phyloP scores from a whole-genome alignment of 1,284 basidiomycete genomes.

The Cutaneotrichosporon cavernicola region DNA sequence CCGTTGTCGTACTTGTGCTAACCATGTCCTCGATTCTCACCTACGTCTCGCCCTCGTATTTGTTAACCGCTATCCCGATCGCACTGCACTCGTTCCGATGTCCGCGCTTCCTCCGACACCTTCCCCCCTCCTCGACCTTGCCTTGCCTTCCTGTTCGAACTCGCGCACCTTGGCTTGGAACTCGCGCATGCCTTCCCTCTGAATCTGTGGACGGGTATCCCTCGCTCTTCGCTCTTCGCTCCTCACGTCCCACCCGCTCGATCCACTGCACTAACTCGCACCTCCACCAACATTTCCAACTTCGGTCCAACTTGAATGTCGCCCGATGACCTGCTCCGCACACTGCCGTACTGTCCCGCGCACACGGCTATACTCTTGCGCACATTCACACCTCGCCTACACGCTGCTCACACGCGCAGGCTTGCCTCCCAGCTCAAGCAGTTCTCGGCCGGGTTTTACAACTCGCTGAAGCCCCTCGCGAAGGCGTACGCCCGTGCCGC shows the following conservation, averaged over 20 bases:
- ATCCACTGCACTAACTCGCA: no score
- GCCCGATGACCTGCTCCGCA: no score
- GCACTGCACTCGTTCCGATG: background rate
- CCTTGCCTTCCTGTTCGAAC: background rate
- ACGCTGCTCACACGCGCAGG: slow-evolving; percentile 22
- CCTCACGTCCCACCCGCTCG: slow-evolving; percentile 44
- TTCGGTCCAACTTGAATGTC: no score
- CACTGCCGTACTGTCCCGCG: no score
- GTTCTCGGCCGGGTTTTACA: slow-evolving; percentile 58
- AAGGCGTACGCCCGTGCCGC: slow-evolving; percentile 77
- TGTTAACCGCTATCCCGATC: background rate
- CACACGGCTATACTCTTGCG: no score
- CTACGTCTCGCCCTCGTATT: background rate
- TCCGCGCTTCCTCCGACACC: background rate
- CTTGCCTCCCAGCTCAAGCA: slow-evolving; percentile 74
- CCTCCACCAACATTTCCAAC: no score
- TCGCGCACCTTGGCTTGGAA: no score
- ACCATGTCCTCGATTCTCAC: background rate
- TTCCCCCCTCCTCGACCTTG: background rate
- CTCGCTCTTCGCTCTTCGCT: no score
- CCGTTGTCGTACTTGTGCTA: slow-evolving; percentile 1
- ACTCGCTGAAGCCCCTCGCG: slow-evolving; percentile 71
- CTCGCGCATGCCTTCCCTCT: no score
- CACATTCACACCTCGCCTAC: slow-evolving; percentile 55
- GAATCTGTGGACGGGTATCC: no score